Evolutionary conservation across 2,329 filamentous ascomycete species (phyloP).

Genomic region (Paecilomyces variotii): DNA sequence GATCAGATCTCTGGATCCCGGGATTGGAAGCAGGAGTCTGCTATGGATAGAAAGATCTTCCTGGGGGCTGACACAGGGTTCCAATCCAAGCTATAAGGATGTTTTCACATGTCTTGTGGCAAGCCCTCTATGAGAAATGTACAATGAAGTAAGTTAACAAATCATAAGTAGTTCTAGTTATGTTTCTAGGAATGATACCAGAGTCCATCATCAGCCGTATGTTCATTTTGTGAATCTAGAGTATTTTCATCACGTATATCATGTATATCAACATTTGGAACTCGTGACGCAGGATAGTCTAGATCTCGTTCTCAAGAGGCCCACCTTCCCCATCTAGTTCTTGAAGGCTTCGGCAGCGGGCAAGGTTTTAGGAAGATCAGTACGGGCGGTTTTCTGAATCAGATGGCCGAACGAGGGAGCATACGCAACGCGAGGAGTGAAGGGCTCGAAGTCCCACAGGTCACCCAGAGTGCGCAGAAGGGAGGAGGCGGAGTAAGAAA

Average conservation of each 20-base stretch:
- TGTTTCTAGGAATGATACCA: no score
- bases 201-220: no score
- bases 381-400: conserved; percentile 15
- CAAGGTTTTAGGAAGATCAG: conserved; percentile 18
- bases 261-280: no score
- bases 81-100: neutral
- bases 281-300: no score
- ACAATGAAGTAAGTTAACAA: neutral
- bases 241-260: no score
- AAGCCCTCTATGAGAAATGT: neutral
- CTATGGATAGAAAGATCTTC: neutral
- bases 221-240: no score
- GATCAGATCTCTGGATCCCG: neutral
- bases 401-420: conserved; percentile 30
- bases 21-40: neutral
- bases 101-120: neutral
- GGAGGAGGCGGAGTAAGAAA: conserved; percentile 39
- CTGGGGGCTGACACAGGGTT: neutral
- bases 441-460: conserved; percentile 34
- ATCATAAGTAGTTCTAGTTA: no score
- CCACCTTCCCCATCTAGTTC: conserved; percentile 9
- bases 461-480: conserved; percentile 37
- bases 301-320: no score
- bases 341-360: conserved; percentile 18
- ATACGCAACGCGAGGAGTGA: conserved; percentile 31